Base-by-base conservation (phyloP, 345 rosid genomes). In the Gossypium rotundifolium region DNA sequence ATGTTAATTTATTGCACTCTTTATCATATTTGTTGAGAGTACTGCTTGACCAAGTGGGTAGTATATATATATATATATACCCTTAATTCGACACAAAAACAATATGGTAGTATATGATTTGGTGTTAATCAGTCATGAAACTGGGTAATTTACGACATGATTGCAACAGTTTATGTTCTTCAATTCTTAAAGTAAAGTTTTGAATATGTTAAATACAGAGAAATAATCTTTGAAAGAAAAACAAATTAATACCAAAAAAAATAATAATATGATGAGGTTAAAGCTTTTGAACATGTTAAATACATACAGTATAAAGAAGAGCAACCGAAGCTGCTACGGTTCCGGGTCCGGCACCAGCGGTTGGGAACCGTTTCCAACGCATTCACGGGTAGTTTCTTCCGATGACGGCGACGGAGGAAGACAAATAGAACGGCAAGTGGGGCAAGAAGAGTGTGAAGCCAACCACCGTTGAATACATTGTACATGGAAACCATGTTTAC, bases 401-500 rank as follows among this genome's bases (percentile, higher is more conserved):
- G 64, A 23, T 23, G 62, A 3, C 33, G 72, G 38, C 12, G 73
- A 22, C 7, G 79, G 52, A 18, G 75, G 16, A 52, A 84, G 75
- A 71, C 87, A 85, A 79, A 40, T 74, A 70, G 83, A 78, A 23
- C 98, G 89, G 77, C 97, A 93, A 68, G 91, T 89, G 57, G 98
- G 97, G 66, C 97, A 92, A 0, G 97, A 87, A 17, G 89, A 78
- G 78, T 81, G 88, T 2, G 91, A 82, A 60, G 81, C 73, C 46
- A 92, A 77, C 97, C 94, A 92, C 17, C 74, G 83, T 71, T 86
- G 87, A 25, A 92, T 88, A 74, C 97, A 92, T 16, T 76, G 80
- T 23, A 80, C 88, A 79, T 92, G 97, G 78, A 92, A 92, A 4
- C 93, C 93, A 81, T 93, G 96, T 3, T 85, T 80, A 74, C 96